Conservation (phyloP, 768 basidiomycete species). For the Termitomyces sp. region DNA sequence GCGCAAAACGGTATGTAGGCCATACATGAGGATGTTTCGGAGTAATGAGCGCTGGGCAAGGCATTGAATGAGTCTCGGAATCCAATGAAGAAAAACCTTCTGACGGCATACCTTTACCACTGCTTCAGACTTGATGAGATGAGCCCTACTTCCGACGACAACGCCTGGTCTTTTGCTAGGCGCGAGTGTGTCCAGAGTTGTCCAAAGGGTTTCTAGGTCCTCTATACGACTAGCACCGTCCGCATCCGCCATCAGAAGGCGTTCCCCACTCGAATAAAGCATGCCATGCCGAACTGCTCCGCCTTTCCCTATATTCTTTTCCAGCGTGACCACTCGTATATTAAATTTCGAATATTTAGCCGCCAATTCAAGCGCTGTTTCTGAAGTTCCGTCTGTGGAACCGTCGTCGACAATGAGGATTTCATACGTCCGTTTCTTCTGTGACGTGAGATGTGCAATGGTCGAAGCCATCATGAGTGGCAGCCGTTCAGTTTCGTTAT, state of each 20-base stretch:
- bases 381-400: constrained; percentile 69
- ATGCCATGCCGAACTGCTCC: constrained; percentile 92
- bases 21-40: constrained; percentile 92
- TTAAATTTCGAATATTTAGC: constrained; percentile 46
- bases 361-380: constrained; percentile 60
- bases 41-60: constrained; percentile 70
- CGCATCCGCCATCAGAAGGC: constrained; percentile 89
- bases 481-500: constrained; percentile 84
- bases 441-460: constrained; percentile 52
- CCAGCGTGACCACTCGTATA: constrained; percentile 74
- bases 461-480: constrained; percentile 78
- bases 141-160: constrained; percentile 86
- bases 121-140: constrained; percentile 86
- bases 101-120: constrained; percentile 74
- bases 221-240: constrained; percentile 89
- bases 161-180: constrained; percentile 49
- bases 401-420: constrained; percentile 91
- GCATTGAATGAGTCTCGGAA: not conserved
- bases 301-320: constrained; percentile 85
- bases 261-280: constrained; percentile 68
- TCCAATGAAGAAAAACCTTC: not conserved
- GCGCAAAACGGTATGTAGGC: constrained; percentile 82
- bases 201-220: constrained; percentile 78
- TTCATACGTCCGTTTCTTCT: constrained; percentile 57
- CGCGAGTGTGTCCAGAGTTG: constrained; percentile 59